These are phyloP conservation scores for Pistacia atlantica DNA, from an alignment of 345 rosid genomes.

Conservation along the genomic window DNA sequence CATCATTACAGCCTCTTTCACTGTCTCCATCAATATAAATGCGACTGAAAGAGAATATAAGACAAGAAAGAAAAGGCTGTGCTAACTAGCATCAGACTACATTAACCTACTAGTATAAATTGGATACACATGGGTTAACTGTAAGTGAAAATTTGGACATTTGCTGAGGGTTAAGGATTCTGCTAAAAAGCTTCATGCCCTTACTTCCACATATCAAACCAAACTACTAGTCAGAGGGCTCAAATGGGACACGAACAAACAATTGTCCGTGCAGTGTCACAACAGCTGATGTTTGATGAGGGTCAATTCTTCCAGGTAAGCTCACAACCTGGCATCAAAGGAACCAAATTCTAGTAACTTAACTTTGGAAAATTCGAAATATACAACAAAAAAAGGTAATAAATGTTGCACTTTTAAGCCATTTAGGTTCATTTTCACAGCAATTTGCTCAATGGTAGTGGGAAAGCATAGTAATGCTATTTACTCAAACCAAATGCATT, in stretches of 20 bases:
- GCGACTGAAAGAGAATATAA: not conserved
- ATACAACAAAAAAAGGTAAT: not conserved
- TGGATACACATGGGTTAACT: not conserved
- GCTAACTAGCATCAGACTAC: not conserved
- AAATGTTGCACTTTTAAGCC: not conserved
- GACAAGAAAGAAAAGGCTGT: not conserved
- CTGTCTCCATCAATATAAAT: not conserved
- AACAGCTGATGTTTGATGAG: slow-evolving; percentile 72
- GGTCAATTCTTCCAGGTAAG: slow-evolving; percentile 66
- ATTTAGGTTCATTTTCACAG: not conserved
- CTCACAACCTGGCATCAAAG: slow-evolving; percentile 49
- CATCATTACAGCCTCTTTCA: not conserved
- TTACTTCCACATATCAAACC: not conserved
- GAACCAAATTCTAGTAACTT: not conserved
- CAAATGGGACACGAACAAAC: slow-evolving; percentile 68
- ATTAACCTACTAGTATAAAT: slow-evolving; percentile 3
- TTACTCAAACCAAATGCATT: no score
- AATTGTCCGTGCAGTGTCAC: slow-evolving; percentile 76
- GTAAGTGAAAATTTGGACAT: not conserved
- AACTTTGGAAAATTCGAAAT: not conserved
- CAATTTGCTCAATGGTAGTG: not conserved
- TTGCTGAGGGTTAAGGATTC: not conserved
- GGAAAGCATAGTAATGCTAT: not conserved
- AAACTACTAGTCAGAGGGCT: slow-evolving; percentile 34
- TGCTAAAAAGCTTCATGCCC: not conserved